Conservation (phyloP, 371 early-diverging fungal genomes). For the Mortierella sp. region DNA sequence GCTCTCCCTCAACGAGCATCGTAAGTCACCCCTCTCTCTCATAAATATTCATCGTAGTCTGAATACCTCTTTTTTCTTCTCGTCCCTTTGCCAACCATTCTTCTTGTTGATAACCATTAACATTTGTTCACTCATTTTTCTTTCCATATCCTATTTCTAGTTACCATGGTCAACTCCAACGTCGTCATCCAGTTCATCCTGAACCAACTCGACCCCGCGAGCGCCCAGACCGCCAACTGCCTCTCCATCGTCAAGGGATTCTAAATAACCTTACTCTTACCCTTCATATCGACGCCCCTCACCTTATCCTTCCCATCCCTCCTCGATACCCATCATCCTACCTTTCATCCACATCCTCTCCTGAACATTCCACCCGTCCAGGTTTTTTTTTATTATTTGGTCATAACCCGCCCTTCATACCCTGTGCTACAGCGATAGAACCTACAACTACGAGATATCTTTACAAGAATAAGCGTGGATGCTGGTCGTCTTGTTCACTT, state of each 20-base stretch:
- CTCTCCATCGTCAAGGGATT: slow-evolving; percentile 20
- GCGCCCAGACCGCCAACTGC: slow-evolving; percentile 46
- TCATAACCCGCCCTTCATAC: not conserved
- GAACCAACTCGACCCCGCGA: slow-evolving; percentile 45
- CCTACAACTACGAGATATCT: not conserved
- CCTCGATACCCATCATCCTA: not conserved
- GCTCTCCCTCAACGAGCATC: slow-evolving; percentile 33
- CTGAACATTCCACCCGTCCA: not conserved
- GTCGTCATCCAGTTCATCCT: slow-evolving; percentile 44
- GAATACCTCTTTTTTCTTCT: not conserved
- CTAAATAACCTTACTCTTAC: not conserved
- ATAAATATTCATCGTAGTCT: not conserved
- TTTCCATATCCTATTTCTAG: not conserved
- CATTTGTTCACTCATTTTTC: not conserved
- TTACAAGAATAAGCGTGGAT: not conserved
- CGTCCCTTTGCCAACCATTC: too few relatives aligned
- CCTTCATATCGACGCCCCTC: too few relatives aligned
- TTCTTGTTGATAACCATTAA: not conserved
- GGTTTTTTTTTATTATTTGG: not conserved
- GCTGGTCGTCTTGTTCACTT: not conserved
- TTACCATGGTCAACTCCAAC: slow-evolving; percentile 39
- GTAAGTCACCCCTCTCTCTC: slow-evolving; percentile 10
- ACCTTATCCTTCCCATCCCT: too few relatives aligned
- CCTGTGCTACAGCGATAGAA: not conserved
- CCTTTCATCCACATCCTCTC: not conserved